These are phyloP conservation scores for Wickerhamiella cacticola DNA, from an alignment of 805 yeast species.

Conservation along the genomic window DNA sequence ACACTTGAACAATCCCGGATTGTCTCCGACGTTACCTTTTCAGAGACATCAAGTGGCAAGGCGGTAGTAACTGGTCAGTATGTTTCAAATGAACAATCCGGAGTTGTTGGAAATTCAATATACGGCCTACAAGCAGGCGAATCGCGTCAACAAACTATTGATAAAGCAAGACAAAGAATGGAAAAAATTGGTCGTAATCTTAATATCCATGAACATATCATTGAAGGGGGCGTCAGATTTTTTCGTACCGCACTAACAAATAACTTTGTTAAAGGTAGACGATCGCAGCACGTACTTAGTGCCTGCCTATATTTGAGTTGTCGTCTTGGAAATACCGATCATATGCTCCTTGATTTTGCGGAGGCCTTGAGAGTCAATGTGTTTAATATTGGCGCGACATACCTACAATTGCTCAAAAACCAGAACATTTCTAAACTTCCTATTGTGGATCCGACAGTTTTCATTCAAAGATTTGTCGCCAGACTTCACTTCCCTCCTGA, in stretches of 20 bases:
- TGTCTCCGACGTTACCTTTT: constrained; percentile 89
- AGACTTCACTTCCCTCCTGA: constrained; percentile 68
- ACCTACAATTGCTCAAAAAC: constrained; percentile 79
- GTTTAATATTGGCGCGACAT: constrained; percentile 91
- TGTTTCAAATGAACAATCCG: constrained; percentile 73
- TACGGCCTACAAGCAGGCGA: constrained; percentile 37
- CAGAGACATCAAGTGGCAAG: constrained; percentile 85
- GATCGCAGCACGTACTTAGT: constrained; percentile 89
- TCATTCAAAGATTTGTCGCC: constrained; percentile 88
- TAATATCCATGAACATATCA: constrained; percentile 67
- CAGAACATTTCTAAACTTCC: constrained; percentile 70
- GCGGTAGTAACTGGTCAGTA: constrained; percentile 93
- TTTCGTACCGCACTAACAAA: constrained; percentile 73
- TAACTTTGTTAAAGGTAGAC: constrained; percentile 93
- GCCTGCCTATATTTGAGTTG: constrained; percentile 94
- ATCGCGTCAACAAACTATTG: constrained; percentile 77
- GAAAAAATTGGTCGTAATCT: constrained; percentile 69
- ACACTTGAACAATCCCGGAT: constrained; percentile 39
- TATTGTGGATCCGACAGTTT: constrained; percentile 84
- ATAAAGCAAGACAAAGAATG: constrained; percentile 70
- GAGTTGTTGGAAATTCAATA: constrained; percentile 56
- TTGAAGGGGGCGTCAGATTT: constrained; percentile 82
- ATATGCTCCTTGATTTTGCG: constrained; percentile 91
- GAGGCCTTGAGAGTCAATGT: constrained; percentile 83
- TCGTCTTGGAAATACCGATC: constrained; percentile 79